These are phyloP conservation scores for Lactifluus volemus DNA, from an alignment of 768 basidiomycete genomes.

Conservation along the genomic window DNA sequence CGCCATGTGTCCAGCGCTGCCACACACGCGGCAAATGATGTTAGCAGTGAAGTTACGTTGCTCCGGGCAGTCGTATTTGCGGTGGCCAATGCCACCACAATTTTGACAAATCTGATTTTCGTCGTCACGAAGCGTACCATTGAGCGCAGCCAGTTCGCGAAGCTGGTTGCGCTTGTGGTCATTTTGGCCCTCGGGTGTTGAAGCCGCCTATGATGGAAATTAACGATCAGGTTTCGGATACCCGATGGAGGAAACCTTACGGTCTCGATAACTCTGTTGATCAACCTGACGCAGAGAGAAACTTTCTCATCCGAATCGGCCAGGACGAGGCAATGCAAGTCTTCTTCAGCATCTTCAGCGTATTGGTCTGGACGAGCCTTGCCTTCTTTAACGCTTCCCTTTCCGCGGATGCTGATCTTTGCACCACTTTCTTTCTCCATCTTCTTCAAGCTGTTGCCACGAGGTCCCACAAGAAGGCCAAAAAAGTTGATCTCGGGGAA, in stretches of 20 bases:
- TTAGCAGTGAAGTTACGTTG: conserved; percentile 98
- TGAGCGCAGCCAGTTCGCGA: conserved; percentile 92
- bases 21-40: conserved; percentile 98
- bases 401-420: conserved; percentile 96
- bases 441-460: conserved; percentile 98
- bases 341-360: conserved; percentile 96
- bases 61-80: conserved; percentile 99
- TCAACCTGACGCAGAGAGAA: conserved; percentile 82
- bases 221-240: neutral
- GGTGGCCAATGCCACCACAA: conserved; percentile 87
- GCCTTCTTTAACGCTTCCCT: conserved; percentile 98
- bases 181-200: conserved; percentile 98
- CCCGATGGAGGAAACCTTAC: conserved; percentile 32
- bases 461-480: conserved; percentile 93
- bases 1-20: conserved; percentile 98
- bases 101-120: conserved; percentile 99
- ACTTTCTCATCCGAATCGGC: conserved; percentile 93
- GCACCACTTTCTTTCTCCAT: conserved; percentile 99
- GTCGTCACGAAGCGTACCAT: conserved; percentile 98
- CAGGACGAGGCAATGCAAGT: conserved; percentile 94
- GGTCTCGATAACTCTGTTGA: conserved; percentile 97
- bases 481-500: conserved; percentile 99
- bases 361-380: conserved; percentile 92
- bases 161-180: conserved; percentile 99
- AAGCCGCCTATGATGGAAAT: conserved; percentile 68